Conservation (phyloP, 2,329 filamentous ascomycete genomes). For the Macroventuria anomochaeta region DNA sequence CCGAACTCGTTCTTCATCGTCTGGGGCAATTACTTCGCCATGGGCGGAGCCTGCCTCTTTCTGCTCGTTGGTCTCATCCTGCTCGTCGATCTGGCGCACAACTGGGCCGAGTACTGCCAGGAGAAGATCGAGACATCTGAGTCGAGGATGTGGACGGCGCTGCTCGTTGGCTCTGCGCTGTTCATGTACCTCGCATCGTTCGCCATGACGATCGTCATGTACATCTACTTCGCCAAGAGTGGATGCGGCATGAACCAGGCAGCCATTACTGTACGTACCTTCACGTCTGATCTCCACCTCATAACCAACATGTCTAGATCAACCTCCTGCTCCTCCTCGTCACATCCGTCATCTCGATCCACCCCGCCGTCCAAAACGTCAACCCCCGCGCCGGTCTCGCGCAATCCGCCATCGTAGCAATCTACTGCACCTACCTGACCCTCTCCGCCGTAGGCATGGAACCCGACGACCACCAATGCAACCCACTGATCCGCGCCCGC, state of each 20-base stretch:
- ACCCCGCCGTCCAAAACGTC: constrained; percentile 86
- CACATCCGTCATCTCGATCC: constrained; percentile 84
- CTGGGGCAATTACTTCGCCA: constrained; percentile 93
- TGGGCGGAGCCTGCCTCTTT: constrained; percentile 89
- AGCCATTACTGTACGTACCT: constrained; percentile 73
- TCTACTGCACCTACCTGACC: constrained; percentile 98
- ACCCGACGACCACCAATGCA: constrained; percentile 91
- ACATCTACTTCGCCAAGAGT: constrained; percentile 86
- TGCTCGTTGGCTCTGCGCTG: constrained; percentile 90
- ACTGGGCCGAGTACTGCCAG: constrained; percentile 96
- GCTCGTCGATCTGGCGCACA: constrained; percentile 92
- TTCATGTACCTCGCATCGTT: constrained; percentile 92
- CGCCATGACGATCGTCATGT: constrained; percentile 95
- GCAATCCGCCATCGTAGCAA: constrained; percentile 95
- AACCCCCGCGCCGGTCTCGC: constrained; percentile 94
- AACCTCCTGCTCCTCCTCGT: constrained; percentile 84
- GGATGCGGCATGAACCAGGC: constrained; percentile 96
- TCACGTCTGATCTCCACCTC: background rate
- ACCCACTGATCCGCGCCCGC: constrained; percentile 84
- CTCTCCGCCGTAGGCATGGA: constrained; percentile 99
- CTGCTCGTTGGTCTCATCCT: constrained; percentile 90
- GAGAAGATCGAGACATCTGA: constrained; percentile 90
- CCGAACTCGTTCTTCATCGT: constrained; percentile 93
- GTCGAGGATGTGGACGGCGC: constrained; percentile 80
- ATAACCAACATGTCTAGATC: constrained; percentile 55